Conservation (phyloP, 768 basidiomycete genomes). For the Mycena rebaudengoi region DNA sequence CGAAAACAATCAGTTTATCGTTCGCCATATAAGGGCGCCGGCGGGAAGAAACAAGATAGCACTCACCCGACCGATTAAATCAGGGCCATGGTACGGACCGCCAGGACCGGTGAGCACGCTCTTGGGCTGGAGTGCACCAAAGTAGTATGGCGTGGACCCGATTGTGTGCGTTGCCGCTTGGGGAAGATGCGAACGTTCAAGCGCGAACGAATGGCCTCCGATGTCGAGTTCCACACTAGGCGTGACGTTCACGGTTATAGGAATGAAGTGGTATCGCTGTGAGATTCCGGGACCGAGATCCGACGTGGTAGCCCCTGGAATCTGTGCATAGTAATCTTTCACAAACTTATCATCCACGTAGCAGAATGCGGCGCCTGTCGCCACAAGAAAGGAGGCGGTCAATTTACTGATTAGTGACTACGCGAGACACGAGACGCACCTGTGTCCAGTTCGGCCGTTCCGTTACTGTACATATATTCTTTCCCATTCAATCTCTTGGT, state of each 20-base stretch:
- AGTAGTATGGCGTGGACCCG: not conserved
- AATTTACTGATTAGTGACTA: not conserved
- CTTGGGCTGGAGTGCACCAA: not conserved
- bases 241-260: not conserved
- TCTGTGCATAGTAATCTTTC: not conserved
- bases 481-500: slow-evolving; percentile 1
- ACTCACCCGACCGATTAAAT: not conserved
- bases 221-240: slow-evolving; percentile 3
- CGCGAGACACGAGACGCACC: not conserved
- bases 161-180: not conserved
- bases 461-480: not conserved
- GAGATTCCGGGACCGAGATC: no score
- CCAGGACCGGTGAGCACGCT: not conserved
- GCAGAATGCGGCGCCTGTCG: not conserved
- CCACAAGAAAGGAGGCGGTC: not conserved
- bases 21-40: no score
- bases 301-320: not conserved
- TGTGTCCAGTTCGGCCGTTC: slow-evolving; percentile 6
- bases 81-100: not conserved
- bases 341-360: slow-evolving; percentile 1
- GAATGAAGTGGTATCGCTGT: not conserved
- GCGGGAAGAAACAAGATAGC: not conserved
- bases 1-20: not conserved
- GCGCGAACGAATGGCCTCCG: slow-evolving; percentile 5
- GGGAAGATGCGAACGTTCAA: not conserved